Percentiles rank a stretch among this genome's conserved stretches.
phyloP scores from a whole-genome alignment of 257 asterid genomes.

The Nicotiana undulata region DNA sequence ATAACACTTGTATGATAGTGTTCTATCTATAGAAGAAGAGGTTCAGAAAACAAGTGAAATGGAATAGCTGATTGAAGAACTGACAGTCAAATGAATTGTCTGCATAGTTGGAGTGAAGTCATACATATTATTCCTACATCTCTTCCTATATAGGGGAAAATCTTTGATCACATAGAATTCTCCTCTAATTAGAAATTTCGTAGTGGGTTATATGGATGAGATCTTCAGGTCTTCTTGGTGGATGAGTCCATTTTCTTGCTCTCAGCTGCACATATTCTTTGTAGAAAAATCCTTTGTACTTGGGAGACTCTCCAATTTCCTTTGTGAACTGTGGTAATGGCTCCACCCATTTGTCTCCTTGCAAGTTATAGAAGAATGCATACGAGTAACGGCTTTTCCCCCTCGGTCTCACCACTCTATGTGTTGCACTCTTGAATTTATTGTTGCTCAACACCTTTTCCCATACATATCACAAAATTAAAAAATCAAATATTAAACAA shows the following conservation, averaged over 20 bases:
- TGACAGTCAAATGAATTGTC: too few species aligned
- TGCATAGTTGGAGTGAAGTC: neutral
- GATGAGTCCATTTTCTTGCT: constrained; percentile 37
- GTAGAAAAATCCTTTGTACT: constrained; percentile 34
- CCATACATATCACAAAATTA: too few species aligned
- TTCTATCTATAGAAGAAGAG: too few species aligned
- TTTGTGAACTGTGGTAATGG: constrained; percentile 36
- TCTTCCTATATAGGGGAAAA: neutral
- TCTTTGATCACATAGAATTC: neutral
- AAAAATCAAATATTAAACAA: neutral
- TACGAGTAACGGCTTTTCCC: constrained; percentile 29
- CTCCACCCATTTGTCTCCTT: constrained; percentile 43
- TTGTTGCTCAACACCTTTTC: constrained; percentile 35
- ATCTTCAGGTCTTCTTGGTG: constrained; percentile 19
- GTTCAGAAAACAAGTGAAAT: too few species aligned
- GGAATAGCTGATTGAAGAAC: too few species aligned
- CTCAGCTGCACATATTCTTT: constrained; percentile 30
- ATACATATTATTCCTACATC: neutral
- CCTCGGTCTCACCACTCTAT: constrained; percentile 29
- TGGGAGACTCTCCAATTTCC: constrained; percentile 30
- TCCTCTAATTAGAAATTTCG: neutral
- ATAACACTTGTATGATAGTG: too few species aligned
- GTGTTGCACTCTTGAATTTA: constrained; percentile 48
- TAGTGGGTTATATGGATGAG: neutral
- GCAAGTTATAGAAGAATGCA: constrained; percentile 30